phyloP scores from a whole-genome alignment of 352 stramenopile genomes.

The Phytophthora hybrid region DNA sequence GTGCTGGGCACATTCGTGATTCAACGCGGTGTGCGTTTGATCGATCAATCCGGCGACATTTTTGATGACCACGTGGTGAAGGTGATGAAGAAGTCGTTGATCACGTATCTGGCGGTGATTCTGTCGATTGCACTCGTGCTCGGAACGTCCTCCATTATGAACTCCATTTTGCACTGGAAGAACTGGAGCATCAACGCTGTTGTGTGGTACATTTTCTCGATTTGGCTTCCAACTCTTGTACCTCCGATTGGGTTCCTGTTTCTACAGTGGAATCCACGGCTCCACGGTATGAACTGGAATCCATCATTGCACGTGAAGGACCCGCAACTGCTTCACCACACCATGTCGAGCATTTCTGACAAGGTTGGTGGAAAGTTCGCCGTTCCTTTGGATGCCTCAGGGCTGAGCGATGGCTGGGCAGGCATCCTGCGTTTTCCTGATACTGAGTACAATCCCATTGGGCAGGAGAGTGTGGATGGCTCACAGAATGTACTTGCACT shows the following conservation, averaged over 20 bases:
- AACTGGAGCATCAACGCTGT: conserved; percentile 74
- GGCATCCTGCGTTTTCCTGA: too few relatives aligned
- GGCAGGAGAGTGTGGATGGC: too few relatives aligned
- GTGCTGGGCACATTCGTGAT: conserved; percentile 77
- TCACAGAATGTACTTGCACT: too few relatives aligned
- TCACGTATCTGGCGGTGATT: conserved; percentile 82
- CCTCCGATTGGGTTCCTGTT: conserved; percentile 80
- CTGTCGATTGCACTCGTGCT: conserved; percentile 75
- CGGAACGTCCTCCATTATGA: conserved; percentile 66
- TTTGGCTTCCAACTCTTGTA: conserved; percentile 82
- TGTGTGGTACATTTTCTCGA: conserved; percentile 83
- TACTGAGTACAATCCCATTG: too few relatives aligned
- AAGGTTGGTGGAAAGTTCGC: too few relatives aligned
- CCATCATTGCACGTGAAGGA: conserved; percentile 60
- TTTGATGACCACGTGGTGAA: conserved; percentile 78
- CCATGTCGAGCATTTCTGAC: too few relatives aligned
- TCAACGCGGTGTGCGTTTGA: conserved; percentile 69
- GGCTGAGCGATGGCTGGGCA: too few relatives aligned
- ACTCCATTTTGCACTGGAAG: conserved; percentile 69
- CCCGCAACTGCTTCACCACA: too few relatives aligned
- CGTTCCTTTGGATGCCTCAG: too few relatives aligned
- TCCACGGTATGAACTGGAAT: conserved; percentile 80
- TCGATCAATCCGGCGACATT: conserved; percentile 77
- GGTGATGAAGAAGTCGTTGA: conserved; percentile 81
- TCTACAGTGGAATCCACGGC: conserved; percentile 83